A percentile compares a stretch with the other conserved stretches of the same genome.
Conservation (phyloP, 1,284 basidiomycete genomes). For the Phellopilus nigrolimitatus region DNA sequence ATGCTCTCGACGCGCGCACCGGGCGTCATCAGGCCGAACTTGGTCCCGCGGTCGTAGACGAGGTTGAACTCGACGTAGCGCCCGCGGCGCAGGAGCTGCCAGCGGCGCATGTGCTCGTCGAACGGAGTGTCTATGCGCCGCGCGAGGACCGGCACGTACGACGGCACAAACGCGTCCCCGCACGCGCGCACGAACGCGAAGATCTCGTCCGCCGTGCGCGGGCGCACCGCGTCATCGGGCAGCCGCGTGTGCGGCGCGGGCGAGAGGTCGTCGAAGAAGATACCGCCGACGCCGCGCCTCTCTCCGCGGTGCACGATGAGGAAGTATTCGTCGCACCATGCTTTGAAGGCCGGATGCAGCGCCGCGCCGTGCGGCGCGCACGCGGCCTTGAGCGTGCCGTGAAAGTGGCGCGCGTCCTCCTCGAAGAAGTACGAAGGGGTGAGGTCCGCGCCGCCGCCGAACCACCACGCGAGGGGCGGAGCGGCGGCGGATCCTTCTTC, state of each 20-base stretch:
- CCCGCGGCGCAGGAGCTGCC: conserved; percentile 87
- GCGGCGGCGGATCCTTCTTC: conserved; percentile 30
- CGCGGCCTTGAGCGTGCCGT: conserved; percentile 70
- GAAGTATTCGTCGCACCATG: conserved; percentile 99
- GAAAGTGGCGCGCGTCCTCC: conserved; percentile 87
- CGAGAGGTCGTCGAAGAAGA: conserved; percentile 94
- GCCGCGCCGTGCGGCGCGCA: conserved; percentile 70
- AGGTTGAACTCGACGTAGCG: conserved; percentile 95
- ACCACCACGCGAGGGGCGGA: conserved; percentile 86
- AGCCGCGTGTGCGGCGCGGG: conserved; percentile 55
- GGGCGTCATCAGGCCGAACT: conserved; percentile 87
- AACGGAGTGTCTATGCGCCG: conserved; percentile 50
- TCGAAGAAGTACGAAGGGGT: conserved; percentile 93
- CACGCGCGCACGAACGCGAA: conserved; percentile 71
- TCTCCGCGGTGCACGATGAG: conserved; percentile 91
- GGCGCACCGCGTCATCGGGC: conserved; percentile 39
- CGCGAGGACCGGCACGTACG: conserved; percentile 81
- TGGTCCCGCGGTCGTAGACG: conserved; percentile 82
- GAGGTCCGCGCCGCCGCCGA: conserved; percentile 94
- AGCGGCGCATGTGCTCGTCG: conserved; percentile 68
- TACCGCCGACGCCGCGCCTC: conserved; percentile 86
- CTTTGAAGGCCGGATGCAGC: conserved; percentile 83
- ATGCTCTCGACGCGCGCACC: conserved; percentile 92
- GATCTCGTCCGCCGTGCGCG: conserved; percentile 57
- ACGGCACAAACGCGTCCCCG: conserved; percentile 80